phyloP scores from a whole-genome alignment of 1,284 basidiomycete species.

The Anthracocystis setariae region DNA sequence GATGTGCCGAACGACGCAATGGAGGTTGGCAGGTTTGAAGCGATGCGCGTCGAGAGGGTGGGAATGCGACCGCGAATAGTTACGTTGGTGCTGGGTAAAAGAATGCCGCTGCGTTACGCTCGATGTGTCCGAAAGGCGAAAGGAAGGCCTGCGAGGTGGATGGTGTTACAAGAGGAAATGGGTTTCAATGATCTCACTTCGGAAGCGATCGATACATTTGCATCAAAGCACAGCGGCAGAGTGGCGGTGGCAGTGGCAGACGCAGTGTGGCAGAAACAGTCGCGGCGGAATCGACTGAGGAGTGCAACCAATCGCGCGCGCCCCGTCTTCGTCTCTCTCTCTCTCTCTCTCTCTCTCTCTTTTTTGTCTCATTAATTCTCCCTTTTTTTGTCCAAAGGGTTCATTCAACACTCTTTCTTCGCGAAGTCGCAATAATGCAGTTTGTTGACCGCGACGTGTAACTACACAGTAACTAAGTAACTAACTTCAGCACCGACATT shows the following conservation, averaged over 20 bases:
- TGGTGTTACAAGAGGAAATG: no score
- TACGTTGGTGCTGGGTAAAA: no score
- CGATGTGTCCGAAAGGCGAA: no score
- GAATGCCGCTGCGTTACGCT: no score
- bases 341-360: not conserved
- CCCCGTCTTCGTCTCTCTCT: not conserved
- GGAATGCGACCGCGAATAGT: no score
- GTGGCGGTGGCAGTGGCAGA: not conserved
- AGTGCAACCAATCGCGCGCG: conserved; percentile 3
- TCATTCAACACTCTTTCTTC: conserved; percentile 2
- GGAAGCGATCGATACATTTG: not conserved
- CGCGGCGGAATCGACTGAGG: not conserved
- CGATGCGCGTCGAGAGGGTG: no score
- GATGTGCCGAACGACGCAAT: not conserved
- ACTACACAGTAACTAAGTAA: no score
- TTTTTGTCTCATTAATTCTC: not conserved
- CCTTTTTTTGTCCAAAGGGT: conserved; percentile 5
- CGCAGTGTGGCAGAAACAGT: not conserved
- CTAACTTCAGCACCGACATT: no score
- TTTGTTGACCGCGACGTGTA: not conserved
- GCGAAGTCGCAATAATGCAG: no score
- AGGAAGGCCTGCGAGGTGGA: no score
- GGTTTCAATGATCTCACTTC: no score
- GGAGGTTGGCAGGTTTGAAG: not conserved
- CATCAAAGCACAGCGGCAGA: not conserved